Evolutionary conservation across 257 asterid genomes (phyloP), one percentile per base, ranked within the genome.

Genomic region (Capsicum baccatum): DNA sequence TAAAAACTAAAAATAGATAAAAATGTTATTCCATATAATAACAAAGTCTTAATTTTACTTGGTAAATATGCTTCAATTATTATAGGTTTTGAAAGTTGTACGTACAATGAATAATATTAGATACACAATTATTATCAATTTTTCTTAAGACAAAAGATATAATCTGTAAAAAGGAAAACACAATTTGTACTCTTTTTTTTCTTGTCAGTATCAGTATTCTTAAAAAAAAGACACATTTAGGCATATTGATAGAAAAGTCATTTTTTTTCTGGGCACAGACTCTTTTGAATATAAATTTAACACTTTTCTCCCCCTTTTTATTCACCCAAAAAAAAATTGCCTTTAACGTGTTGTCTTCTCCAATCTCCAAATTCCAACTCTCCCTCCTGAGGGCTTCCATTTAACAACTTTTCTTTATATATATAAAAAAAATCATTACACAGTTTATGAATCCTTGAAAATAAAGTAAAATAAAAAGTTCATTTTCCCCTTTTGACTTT

Each of bases 291-390:
- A 64, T 21, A 70, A 56, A 69, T n/a, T 48, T 35, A 17, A 78
- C 71, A 19, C 73, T 78, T 58, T 37, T 78, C 58, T 44, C 12
- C 1, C 44, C 4, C 12, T 50, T 48, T 52, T 52, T 50, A 26
- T 76, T 35, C 58, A 76, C 81, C 26, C 19, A 52, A 68, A 44
- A 12, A 68, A 50, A 74, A 21, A 21, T 21, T 82, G 80, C 37
- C 82, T 73, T 83, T 74, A 71, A 83, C 86, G 86, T 83, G 83
- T 83, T 58, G 86, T 83, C 56, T 83, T 83, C 83, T 60, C 85
- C 76, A 58, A 73, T 83, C 78, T 26, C 64, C 55, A 17, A 39
- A 35, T 50, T 67, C 79, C 84, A 63, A 39, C 54, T 66, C 14
- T 66, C 26, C 47, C 11, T 21, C 79, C 58, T 1, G 33, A 26